These are phyloP conservation scores for Aurantiochytrium sp. DNA, from an alignment of 108 stramenopile genomes.

Conservation along the genomic window DNA sequence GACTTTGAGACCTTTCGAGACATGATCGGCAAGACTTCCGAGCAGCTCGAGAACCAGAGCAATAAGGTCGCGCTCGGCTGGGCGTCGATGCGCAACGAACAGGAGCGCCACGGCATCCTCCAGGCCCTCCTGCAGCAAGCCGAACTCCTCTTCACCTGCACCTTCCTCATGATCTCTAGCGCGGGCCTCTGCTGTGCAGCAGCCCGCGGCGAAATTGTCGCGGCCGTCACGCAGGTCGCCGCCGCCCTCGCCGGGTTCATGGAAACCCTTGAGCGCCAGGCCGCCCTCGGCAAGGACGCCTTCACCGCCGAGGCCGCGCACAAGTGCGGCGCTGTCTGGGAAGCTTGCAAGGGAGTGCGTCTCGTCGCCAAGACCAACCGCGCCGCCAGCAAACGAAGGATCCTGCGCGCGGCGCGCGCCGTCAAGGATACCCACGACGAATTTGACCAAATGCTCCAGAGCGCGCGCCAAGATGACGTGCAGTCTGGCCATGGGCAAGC, in stretches of 20 bases:
- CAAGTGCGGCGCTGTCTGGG: conserved; percentile 17
- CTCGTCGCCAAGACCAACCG: neutral
- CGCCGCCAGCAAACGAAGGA: neutral
- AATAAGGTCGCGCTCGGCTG: conserved; percentile 6
- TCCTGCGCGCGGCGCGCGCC: neutral
- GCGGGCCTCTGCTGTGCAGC: neutral
- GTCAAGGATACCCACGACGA: conserved; percentile 16
- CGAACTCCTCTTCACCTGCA: neutral
- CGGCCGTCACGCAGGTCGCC: neutral
- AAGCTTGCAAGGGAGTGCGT: neutral
- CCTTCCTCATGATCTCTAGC: neutral
- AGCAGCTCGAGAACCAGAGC: neutral
- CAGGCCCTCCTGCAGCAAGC: neutral
- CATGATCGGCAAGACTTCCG: neutral
- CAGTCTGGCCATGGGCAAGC: no score
- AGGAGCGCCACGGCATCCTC: neutral
- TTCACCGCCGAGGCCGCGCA: neutral
- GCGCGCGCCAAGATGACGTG: no score
- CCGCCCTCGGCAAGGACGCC: neutral
- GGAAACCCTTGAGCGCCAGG: neutral
- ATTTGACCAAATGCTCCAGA: neutral
- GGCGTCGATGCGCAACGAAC: neutral
- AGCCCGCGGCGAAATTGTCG: neutral
- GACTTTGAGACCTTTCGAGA: neutral
- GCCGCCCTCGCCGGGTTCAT: neutral